Base-by-base conservation (phyloP, 108 stramenopile genomes). In the Asterionellopsis glacialis region DNA sequence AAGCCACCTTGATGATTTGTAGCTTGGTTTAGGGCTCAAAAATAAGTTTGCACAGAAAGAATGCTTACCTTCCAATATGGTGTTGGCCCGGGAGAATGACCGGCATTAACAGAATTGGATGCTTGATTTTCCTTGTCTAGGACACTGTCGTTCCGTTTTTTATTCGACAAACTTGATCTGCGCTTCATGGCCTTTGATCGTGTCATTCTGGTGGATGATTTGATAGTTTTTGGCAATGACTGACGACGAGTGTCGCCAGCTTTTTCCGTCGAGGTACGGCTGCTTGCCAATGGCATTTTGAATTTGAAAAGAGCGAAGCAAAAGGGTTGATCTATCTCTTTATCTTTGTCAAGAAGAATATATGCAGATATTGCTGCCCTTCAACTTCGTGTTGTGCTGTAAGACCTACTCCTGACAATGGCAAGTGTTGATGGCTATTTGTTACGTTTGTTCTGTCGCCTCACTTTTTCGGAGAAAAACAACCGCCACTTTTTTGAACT, bases 61-160 rank as follows among this genome's bases (percentile, higher is more conserved):
- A 16, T 25, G 42, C 61, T 43, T 23, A 72, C 72, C 69, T 80
- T 80, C 73, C 76, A 81, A 57, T 86, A 86, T n/a, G 84, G 84
- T 19, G 81, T 86, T 39, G 84, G 84, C 0, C 59, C 59, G 12
- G 59, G 59, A 15, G 45, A 25, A 22, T 25, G 52, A 15, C 15
- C 22, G 11, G 15, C 22, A 22, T 16, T 21, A 1, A 21, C 9
- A 7, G 1, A 7, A 16, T 48, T 48, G 16, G 47, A 19, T 21
- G 6, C 47, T 48, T 21, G 47, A 48, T 19, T 19, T 9, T 19
- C 47, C 21, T 48, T 21, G 47, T 19, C 19, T 4, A 21, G 47
- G 9, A 48, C 19, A 48, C 1, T 16, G 2, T 19, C 21, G 33
- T 22, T 15, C 9, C 9, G 4, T 54, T 54, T n/a, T 27, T 54